Evolutionary conservation across 495 filamentous ascomycete genomes (phyloP), one percentile per base, ranked within the genome.

Genomic region (Penicillium taxi): DNA sequence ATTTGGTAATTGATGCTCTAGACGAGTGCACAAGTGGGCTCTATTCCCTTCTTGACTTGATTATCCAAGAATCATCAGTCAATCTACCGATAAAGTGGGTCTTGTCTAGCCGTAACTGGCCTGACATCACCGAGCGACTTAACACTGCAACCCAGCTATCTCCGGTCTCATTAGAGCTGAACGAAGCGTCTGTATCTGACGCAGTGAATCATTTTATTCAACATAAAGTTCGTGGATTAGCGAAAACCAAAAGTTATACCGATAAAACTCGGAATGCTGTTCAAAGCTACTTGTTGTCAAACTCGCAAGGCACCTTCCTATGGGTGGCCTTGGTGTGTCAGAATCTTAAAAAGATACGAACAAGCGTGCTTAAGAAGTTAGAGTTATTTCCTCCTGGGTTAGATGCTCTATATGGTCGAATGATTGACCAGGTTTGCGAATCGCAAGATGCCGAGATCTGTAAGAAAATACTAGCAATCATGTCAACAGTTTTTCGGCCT

Each of bases 1-100:
- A 63, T 36, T 35, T 68, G 35, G 36, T 74, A 1, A 52, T 74
- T 27, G 68, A 76, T 45, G 67, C 65, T 2, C 57, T 75, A 1
- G 66, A 73, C 41, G 69, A 75, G 50, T 73, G 64, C 36, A 40
- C 39, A 3, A 32, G 18, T 9, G 60, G 48, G 13, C 38, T 52
- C 7, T n/a, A 9, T 17, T 15, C 2, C 12, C 15, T 71, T 32
- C 47, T 69, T 2, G 19, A 56, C 12, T 38, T 68, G 2, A 60
- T 69, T 24, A 8, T 29, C 11, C 12, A 53, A 18, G 5, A 44
- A 11, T 35, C 36, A 9, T n/a, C n/a, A n/a, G n/a, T n/a, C n/a
- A n/a, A n/a, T n/a, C n/a, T n/a, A n/a, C n/a, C n/a, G 5, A 41
- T 55, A 9, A 63, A 58, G 33, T 60, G 52, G 56, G 38, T 63